A percentile compares a stretch with the other conserved stretches of the same genome.
phyloP scores from a whole-genome alignment of 148 eudicot genomes.

The Nepenthes gracilis region DNA sequence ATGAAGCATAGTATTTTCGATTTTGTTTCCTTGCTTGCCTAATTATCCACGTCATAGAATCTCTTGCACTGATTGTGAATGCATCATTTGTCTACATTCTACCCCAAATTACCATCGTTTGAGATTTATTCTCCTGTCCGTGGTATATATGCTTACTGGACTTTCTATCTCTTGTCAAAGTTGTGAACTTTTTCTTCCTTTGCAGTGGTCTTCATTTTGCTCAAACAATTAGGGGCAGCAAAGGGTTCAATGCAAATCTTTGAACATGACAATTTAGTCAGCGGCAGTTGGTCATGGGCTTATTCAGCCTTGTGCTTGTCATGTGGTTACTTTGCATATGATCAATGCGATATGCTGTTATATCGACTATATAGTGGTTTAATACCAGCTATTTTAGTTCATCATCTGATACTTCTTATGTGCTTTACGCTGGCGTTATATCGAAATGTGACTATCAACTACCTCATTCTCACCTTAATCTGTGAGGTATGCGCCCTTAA shows the following conservation, averaged over 20 bases:
- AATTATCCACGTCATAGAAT: too few relatives aligned
- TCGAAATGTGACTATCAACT: slow-evolving; percentile 87
- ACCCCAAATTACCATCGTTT: background rate
- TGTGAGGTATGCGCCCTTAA: slow-evolving; percentile 53
- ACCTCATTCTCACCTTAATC: slow-evolving; percentile 83
- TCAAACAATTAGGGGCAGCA: slow-evolving; percentile 24
- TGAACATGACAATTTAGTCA: slow-evolving; percentile 65
- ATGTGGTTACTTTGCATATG: slow-evolving; percentile 89
- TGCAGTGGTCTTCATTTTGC: slow-evolving; percentile 65
- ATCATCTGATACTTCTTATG: slow-evolving; percentile 78
- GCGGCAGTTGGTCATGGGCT: slow-evolving; percentile 66
- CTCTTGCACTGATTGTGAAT: too few relatives aligned
- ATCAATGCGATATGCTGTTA: slow-evolving; percentile 81
- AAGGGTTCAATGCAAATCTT: slow-evolving; percentile 31
- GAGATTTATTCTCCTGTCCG: background rate
- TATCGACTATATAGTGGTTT: slow-evolving; percentile 49
- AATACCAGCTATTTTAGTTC: slow-evolving; percentile 75
- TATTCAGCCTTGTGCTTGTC: slow-evolving; percentile 72
- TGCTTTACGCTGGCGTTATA: slow-evolving; percentile 87
- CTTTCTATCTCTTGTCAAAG: background rate
- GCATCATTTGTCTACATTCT: too few relatives aligned
- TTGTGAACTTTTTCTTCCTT: slow-evolving; percentile 1
- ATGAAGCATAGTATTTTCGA: too few relatives aligned
- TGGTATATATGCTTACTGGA: background rate
- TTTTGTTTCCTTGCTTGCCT: too few relatives aligned